Evolutionary conservation across 768 basidiomycete species (phyloP).

Genomic region (Leccinum variicolor): DNA sequence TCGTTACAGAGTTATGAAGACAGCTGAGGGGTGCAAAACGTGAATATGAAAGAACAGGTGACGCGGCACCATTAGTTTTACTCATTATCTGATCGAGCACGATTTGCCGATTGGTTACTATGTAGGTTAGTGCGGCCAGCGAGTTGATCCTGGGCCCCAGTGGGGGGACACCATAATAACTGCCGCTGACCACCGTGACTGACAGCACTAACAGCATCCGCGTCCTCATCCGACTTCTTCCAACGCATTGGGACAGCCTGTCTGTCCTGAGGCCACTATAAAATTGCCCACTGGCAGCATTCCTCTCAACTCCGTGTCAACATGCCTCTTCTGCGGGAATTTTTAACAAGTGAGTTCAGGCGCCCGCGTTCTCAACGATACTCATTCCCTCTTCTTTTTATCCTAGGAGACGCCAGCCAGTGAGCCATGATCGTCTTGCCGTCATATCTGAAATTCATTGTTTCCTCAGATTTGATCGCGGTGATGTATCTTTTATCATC

Average conservation of each 20-base stretch:
- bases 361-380: not conserved
- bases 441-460: conserved; percentile 3
- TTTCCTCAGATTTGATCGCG: conserved; percentile 56
- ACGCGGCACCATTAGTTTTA: not conserved
- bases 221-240: not conserved
- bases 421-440: conserved; percentile 15
- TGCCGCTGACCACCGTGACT: not conserved
- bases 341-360: too few species aligned
- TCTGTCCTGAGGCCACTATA: not conserved
- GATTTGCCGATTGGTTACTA: not conserved
- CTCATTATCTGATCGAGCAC: not conserved
- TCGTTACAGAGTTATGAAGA: not conserved
- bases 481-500: conserved; percentile 70
- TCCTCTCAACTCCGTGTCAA: too few species aligned
- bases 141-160: not conserved
- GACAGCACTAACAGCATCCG: not conserved
- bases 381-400: conserved; percentile 6
- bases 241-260: not conserved
- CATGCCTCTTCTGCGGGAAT: too few species aligned
- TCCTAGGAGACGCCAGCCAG: conserved; percentile 25
- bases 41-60: not conserved
- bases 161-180: not conserved
- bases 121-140: not conserved
- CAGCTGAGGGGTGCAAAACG: not conserved
- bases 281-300: not conserved